Conservation (phyloP, 805 yeast genomes). For the Myxozyma neotropica region DNA sequence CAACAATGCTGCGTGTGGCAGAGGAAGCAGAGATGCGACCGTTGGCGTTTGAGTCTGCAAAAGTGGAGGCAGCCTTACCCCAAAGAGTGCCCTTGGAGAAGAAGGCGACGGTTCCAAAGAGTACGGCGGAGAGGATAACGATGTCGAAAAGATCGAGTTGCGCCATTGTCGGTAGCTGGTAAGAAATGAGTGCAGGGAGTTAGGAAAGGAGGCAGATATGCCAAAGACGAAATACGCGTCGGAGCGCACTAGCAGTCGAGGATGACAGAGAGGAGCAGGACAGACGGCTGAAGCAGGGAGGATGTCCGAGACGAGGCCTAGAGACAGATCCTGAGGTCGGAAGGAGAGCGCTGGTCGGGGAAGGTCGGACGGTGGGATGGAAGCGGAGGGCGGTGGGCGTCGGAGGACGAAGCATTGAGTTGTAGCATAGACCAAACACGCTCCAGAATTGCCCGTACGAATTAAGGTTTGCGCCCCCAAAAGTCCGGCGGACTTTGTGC, state of each 20-base stretch:
- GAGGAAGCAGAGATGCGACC: constrained; percentile 8
- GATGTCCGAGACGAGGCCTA: too few relatives aligned
- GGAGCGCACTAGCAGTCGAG: too few relatives aligned
- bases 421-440: background rate
- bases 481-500: background rate
- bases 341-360: too few relatives aligned
- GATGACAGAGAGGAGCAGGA: too few relatives aligned
- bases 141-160: constrained; percentile 70
- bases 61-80: constrained; percentile 42
- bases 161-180: constrained; percentile 22
- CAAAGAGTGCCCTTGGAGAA: constrained; percentile 64
- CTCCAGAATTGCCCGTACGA: background rate
- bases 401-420: background rate
- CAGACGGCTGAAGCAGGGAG: too few relatives aligned
- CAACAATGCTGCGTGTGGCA: constrained; percentile 40
- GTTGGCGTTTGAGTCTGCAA: constrained; percentile 4
- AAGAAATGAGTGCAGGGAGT: background rate
- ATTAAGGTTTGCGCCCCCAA: background rate
- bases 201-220: background rate
- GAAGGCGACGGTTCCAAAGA: constrained; percentile 66
- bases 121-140: constrained; percentile 64
- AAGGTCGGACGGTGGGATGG: too few relatives aligned
- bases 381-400: background rate
- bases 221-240: background rate
- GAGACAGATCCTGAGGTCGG: too few relatives aligned